A percentile compares a stretch with the other conserved stretches of the same genome.
Conservation (phyloP, 2,329 filamentous ascomycete species). For the Berkeleyomyces basicola region DNA sequence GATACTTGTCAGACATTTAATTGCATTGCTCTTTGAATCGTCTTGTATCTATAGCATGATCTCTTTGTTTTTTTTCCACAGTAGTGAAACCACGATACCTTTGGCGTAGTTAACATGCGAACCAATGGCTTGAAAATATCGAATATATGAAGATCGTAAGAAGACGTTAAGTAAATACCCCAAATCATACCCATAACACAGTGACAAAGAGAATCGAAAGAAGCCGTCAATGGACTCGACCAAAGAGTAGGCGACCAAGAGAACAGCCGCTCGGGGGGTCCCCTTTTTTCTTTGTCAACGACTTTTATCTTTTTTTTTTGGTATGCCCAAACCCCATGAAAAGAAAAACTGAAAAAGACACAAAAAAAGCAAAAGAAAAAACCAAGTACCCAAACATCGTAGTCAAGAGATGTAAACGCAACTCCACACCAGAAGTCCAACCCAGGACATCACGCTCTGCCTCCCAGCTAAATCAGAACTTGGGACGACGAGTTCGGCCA, state of each 20-base stretch:
- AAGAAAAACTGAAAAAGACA: background rate
- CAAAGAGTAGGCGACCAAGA: background rate
- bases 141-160: background rate
- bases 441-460: background rate
- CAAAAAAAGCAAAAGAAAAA: background rate
- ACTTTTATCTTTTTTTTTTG: background rate
- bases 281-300: background rate
- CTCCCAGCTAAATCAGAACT: slow-evolving; percentile 39
- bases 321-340: background rate
- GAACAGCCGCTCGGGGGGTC: background rate
- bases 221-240: background rate
- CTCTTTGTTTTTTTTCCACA: too few relatives aligned
- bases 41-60: too few relatives aligned
- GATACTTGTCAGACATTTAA: too few relatives aligned
- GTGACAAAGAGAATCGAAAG: background rate
- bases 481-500: slow-evolving; percentile 65
- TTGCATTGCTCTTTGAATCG: background rate
- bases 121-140: background rate
- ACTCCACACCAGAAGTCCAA: background rate
- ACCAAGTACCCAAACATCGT: background rate
- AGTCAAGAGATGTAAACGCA: background rate
- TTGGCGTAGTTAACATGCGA: too few relatives aligned
- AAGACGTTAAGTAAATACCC: background rate
- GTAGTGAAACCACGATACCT: too few relatives aligned
- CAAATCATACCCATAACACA: background rate